Percentiles rank a stretch among this genome's conserved stretches.
phyloP scores from a whole-genome alignment of 306 rosid genomes.

The Vicia faba region DNA sequence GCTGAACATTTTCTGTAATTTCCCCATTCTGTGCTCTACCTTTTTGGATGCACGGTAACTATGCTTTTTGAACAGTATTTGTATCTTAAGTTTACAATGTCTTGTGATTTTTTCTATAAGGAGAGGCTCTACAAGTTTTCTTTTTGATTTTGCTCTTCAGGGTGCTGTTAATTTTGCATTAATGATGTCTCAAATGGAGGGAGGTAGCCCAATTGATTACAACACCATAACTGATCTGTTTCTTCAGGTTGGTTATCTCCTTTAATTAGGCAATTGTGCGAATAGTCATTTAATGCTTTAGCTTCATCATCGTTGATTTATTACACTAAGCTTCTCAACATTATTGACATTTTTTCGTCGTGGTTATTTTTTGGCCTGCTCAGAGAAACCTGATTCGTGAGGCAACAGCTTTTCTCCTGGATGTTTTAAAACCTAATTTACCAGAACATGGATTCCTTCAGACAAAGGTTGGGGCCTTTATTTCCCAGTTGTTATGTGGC shows the following conservation, averaged over 20 bases:
- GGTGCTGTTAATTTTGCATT: conserved; percentile 99
- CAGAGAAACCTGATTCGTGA: conserved; percentile 99
- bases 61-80: conserved; percentile 13
- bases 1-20: conserved; percentile 25
- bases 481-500: conserved; percentile 16
- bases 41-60: conserved; percentile 2
- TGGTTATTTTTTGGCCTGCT: conserved; percentile 33
- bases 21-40: conserved; percentile 3
- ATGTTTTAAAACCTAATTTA: conserved; percentile 94
- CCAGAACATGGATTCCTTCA: conserved; percentile 95
- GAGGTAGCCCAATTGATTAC: conserved; percentile 99
- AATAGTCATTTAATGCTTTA: conserved; percentile 23
- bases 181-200: conserved; percentile 99
- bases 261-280: conserved; percentile 26
- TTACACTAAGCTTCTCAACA: not conserved
- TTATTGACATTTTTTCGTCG: conserved; percentile 23
- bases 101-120: conserved; percentile 17
- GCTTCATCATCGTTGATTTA: conserved; percentile 21
- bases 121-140: conserved; percentile 6
- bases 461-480: conserved; percentile 66
- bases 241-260: conserved; percentile 76
- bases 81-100: conserved; percentile 7
- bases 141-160: conserved; percentile 50
- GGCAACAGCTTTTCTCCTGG: conserved; percentile 96
- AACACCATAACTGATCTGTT: conserved; percentile 97